These are phyloP conservation scores for Microbotryum lychnidis-dioicae DNA, from an alignment of 1,284 basidiomycete genomes.

Conservation along the genomic window DNA sequence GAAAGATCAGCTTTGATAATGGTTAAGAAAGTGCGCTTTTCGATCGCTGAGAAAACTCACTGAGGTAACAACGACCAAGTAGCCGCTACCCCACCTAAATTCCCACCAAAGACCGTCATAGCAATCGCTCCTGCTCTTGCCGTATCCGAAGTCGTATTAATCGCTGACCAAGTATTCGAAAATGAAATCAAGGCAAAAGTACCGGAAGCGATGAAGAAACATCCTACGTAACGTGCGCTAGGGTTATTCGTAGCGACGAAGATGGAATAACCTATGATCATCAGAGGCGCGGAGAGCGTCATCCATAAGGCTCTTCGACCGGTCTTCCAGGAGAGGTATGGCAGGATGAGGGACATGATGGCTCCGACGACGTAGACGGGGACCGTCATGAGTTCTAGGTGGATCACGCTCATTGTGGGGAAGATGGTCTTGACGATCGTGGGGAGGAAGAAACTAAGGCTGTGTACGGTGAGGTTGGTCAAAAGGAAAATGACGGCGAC, in stretches of 20 bases:
- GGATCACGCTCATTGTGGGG: conserved; percentile 33
- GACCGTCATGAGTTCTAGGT: conserved; percentile 39
- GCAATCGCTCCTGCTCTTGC: conserved; percentile 34
- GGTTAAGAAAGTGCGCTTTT: too few relatives aligned
- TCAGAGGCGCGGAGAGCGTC: conserved; percentile 26
- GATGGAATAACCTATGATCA: conserved; percentile 38
- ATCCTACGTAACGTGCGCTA: conserved; percentile 30
- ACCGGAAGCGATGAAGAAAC: conserved; percentile 30
- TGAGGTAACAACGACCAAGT: conserved; percentile 31
- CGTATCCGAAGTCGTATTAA: conserved; percentile 36
- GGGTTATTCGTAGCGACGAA: conserved; percentile 36
- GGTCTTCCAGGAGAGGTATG: conserved; percentile 35
- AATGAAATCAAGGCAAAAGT: conserved; percentile 31
- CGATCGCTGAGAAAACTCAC: neutral
- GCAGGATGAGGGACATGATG: conserved; percentile 31
- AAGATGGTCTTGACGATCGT: conserved; percentile 37
- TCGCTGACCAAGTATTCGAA: conserved; percentile 26
- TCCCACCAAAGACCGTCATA: conserved; percentile 32
- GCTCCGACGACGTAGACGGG: conserved; percentile 39
- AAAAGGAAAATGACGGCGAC: conserved; percentile 37
- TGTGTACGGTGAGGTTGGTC: conserved; percentile 38
- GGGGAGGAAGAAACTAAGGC: conserved; percentile 36
- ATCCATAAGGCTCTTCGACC: conserved; percentile 29
- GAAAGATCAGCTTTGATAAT: neutral
- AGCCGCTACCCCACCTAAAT: conserved; percentile 32